Conservation (phyloP, 148 eudicot species). For the Cornus suecica region DNA sequence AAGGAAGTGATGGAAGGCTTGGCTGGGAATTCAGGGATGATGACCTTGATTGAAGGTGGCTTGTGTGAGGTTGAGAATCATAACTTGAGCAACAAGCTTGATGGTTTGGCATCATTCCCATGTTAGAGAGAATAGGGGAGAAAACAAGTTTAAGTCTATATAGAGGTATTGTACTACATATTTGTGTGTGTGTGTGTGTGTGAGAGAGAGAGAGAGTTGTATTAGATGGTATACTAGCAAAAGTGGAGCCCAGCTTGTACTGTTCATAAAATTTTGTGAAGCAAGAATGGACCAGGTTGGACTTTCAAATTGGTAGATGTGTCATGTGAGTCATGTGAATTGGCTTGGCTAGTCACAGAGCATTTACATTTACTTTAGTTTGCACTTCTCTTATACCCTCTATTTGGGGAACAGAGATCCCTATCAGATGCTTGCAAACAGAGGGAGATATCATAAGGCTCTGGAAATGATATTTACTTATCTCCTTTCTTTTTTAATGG, state of each 20-base stretch:
- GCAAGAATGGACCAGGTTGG: slow-evolving; percentile 7
- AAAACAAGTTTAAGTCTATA: slow-evolving; percentile 3
- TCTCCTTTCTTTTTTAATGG: slow-evolving; percentile 1
- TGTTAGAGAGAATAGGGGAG: slow-evolving; percentile 8
- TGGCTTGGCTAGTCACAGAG: slow-evolving; percentile 1
- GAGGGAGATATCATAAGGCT: slow-evolving; percentile 5
- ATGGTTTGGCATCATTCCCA: slow-evolving; percentile 18
- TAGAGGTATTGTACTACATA: too few relatives aligned
- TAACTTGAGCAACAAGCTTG: slow-evolving; percentile 5
- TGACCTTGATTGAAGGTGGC: slow-evolving; percentile 12
- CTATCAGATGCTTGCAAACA: slow-evolving; percentile 11
- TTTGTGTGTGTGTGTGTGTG: too few relatives aligned
- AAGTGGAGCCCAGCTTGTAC: slow-evolving; percentile 11
- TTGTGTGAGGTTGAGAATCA: slow-evolving; percentile 13
- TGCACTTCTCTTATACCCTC: neutral
- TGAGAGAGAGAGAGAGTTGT: slow-evolving; percentile 3
- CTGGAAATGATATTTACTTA: neutral
- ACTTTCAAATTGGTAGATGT: slow-evolving; percentile 6
- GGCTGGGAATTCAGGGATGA: slow-evolving; percentile 28
- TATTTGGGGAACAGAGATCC: neutral
- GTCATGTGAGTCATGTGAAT: slow-evolving; percentile 20
- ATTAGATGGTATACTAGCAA: neutral
- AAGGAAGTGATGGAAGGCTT: slow-evolving; percentile 37
- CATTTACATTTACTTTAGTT: neutral
- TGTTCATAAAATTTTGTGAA: neutral